These are phyloP conservation scores for Pythium monospermum DNA, from an alignment of 352 stramenopile species.

Conservation along the genomic window DNA sequence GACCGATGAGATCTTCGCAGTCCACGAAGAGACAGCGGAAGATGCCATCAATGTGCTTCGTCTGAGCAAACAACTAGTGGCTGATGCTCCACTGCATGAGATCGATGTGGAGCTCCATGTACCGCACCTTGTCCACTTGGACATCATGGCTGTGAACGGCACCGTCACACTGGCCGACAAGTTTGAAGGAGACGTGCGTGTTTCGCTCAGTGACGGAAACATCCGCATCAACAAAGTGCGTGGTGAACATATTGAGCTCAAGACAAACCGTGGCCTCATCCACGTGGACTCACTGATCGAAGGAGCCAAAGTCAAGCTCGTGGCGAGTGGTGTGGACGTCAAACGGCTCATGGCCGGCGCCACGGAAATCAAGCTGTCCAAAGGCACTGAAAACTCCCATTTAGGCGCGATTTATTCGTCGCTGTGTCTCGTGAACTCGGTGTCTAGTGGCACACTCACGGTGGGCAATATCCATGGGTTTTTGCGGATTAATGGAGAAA, in stretches of 20 bases:
- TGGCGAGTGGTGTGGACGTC: constrained; percentile 35
- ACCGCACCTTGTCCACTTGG: constrained; percentile 33
- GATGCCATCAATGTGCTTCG: constrained; percentile 3
- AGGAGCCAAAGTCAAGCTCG: constrained; percentile 47
- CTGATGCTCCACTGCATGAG: not conserved
- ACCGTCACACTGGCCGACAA: constrained; percentile 50
- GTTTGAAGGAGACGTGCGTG: constrained; percentile 65
- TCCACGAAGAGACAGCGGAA: constrained; percentile 20
- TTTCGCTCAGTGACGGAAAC: constrained; percentile 53
- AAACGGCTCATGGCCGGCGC: constrained; percentile 60
- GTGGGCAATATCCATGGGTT: constrained; percentile 74
- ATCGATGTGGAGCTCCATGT: constrained; percentile 18
- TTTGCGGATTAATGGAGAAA: constrained; percentile 47
- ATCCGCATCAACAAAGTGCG: constrained; percentile 61
- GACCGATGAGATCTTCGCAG: constrained; percentile 20
- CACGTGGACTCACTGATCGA: constrained; percentile 46
- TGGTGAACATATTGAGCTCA: constrained; percentile 46
- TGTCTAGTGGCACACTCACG: constrained; percentile 26
- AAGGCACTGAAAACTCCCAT: constrained; percentile 26
- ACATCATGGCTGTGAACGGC: constrained; percentile 42
- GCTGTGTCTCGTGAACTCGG: constrained; percentile 39
- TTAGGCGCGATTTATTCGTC: constrained; percentile 76
- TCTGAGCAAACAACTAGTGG: not conserved
- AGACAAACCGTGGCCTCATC: constrained; percentile 57
- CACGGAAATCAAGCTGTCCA: constrained; percentile 51